Base-by-base conservation (phyloP, 768 basidiomycete genomes). In the Naganishia antarctica region DNA sequence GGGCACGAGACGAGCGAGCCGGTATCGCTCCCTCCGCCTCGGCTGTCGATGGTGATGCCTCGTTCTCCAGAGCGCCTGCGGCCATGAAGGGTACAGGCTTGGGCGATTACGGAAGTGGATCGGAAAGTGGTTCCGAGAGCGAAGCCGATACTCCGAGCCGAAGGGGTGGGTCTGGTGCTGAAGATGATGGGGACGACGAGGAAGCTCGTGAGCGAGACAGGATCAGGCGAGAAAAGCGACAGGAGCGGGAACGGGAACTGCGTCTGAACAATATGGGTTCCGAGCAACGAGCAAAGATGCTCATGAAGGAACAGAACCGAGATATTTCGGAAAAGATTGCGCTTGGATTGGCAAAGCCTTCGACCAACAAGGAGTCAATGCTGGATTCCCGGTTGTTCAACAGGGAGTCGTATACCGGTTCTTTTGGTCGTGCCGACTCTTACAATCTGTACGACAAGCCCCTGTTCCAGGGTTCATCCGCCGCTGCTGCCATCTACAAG, bases 271-370 rank as follows among this genome's bases (percentile, higher is more conserved):
- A 98, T 74, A 99, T 99, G 96, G 96, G 96, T 26, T 84, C 87
- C 29, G 96, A 98, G 78, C 90, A 92, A 74, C 84, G 96, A 16
- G 92, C 96, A 41, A 97, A 96, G 81, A 86, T 90, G 83, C 81
- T 98, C 65, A 92, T 94, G 23, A 80, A 81, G 61, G 91, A 97
- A 70, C 92, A 96, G 79, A 94, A 98, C 76, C 90, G 96, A 72
- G 96, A 98, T 78, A 98, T 99, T 49, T 99, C 96, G 1, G 96
- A 99, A 80, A 98, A 99, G 82, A 87, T 99, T 59, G 96, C 96
- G 4, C 85, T 99, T 32, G 96, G 96, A 41, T 85, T 99, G 50
- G 96, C 96, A 32, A 99, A 98, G 78, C 96, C 96, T 6, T 92
- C 93, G 0, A 73, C 89, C 66, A 91, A 91, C 40, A 99, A 99